Percentiles rank a stretch among this genome's conserved stretches.
Conservation (phyloP, 2,329 filamentous ascomycete species). For the Gyromitra esculenta region DNA sequence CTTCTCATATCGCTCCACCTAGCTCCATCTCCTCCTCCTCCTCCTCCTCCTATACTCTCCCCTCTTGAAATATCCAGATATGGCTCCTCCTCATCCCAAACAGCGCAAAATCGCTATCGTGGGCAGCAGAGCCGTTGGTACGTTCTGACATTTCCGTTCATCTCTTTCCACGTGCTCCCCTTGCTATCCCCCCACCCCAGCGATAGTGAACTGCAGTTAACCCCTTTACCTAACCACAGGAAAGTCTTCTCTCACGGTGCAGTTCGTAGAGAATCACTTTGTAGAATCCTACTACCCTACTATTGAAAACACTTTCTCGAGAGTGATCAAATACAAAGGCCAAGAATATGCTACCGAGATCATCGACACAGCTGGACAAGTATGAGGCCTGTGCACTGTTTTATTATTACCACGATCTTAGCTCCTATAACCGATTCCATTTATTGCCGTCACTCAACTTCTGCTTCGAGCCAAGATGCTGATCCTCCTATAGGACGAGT, state of each 20-base stretch:
- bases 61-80: constrained; percentile 47
- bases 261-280: constrained; percentile 97
- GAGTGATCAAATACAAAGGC: constrained; percentile 89
- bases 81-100: constrained; percentile 78
- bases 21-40: not conserved
- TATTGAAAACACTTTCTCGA: constrained; percentile 98
- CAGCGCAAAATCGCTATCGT: constrained; percentile 96
- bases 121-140: constrained; percentile 90
- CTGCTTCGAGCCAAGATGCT: constrained; percentile 18
- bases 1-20: constrained; percentile 4
- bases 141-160: constrained; percentile 59
- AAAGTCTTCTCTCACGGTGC: constrained; percentile 96
- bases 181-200: constrained; percentile 31
- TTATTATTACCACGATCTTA: constrained; percentile 50
- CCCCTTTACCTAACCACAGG: constrained; percentile 66
- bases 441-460: not conserved
- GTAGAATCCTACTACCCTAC: constrained; percentile 99
- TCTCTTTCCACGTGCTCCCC: constrained; percentile 15
- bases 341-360: constrained; percentile 97
- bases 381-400: constrained; percentile 61
- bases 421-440: constrained; percentile 16
- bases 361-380: constrained; percentile 96
- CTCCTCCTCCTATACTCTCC: not conserved
- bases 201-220: constrained; percentile 25
- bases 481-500: constrained; percentile 77